phyloP scores from a whole-genome alignment of 306 rosid species.

The Crotalaria pallida region DNA sequence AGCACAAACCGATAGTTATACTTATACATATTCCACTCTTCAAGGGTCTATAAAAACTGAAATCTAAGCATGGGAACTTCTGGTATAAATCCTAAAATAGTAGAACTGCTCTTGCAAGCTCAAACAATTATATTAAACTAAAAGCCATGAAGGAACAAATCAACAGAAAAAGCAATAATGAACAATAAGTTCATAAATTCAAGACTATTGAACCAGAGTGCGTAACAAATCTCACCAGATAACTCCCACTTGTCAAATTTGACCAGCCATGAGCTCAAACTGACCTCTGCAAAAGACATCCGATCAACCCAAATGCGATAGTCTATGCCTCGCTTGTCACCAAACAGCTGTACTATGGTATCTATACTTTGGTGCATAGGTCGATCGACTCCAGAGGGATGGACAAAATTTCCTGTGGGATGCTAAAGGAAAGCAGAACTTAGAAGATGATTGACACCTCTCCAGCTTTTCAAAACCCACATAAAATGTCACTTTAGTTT shows the following conservation, averaged over 20 bases:
- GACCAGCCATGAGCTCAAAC: slow-evolving; percentile 60
- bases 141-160: neutral
- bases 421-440: slow-evolving; percentile 27
- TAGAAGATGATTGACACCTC: neutral
- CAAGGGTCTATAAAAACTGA: neutral
- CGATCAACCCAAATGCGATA: slow-evolving; percentile 62
- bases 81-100: neutral
- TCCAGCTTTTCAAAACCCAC: slow-evolving; percentile 10
- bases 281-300: slow-evolving; percentile 45
- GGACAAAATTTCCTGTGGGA: slow-evolving; percentile 36
- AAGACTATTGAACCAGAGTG: neutral
- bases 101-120: slow-evolving; percentile 1
- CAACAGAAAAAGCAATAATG: neutral
- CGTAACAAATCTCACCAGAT: slow-evolving; percentile 40
- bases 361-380: slow-evolving; percentile 27
- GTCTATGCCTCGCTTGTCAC: slow-evolving; percentile 38
- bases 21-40: neutral
- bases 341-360: slow-evolving; percentile 17
- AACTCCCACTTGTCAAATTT: slow-evolving; percentile 72
- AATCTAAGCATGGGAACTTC: neutral
- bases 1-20: neutral
- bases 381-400: slow-evolving; percentile 55
- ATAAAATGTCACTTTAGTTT: neutral
- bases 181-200: neutral
- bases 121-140: neutral